Evolutionary conservation across 2,329 filamentous ascomycete species (phyloP).

Genomic region (Colletotrichum sp.): DNA sequence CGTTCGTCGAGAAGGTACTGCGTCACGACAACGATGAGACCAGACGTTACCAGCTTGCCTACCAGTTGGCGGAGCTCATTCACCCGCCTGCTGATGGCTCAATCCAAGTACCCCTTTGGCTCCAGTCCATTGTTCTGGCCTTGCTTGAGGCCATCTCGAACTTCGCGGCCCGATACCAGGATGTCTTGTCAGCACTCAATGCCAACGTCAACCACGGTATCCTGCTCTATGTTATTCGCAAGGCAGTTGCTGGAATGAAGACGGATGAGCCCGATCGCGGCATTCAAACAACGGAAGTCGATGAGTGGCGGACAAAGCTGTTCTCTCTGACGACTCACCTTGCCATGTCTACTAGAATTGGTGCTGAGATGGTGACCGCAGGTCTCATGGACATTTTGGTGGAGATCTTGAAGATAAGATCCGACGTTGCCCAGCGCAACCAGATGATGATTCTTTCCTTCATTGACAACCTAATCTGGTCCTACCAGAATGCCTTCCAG

Average conservation of each 20-base stretch:
- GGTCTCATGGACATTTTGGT: conserved; percentile 90
- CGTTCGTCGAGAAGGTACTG: conserved; percentile 86
- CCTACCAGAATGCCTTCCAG: conserved; percentile 82
- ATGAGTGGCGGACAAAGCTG: conserved; percentile 89
- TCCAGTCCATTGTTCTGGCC: conserved; percentile 83
- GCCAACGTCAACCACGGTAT: conserved; percentile 97
- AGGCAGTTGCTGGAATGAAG: conserved; percentile 84
- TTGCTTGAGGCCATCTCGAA: conserved; percentile 86
- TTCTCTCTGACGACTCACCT: conserved; percentile 88
- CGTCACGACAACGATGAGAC: conserved; percentile 90
- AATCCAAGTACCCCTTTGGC: conserved; percentile 70
- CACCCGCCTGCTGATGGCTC: conserved; percentile 79
- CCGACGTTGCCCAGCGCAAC: conserved; percentile 79
- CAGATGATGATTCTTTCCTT: conserved; percentile 87
- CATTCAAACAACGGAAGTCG: conserved; percentile 68
- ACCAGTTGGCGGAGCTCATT: conserved; percentile 90
- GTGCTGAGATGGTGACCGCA: conserved; percentile 84
- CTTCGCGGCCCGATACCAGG: conserved; percentile 76
- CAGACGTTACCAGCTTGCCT: conserved; percentile 84
- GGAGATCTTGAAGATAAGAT: conserved; percentile 85
- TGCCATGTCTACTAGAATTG: conserved; percentile 75
- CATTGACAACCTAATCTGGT: conserved; percentile 86
- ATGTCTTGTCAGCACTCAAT: conserved; percentile 89
- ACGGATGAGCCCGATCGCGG: conserved; percentile 59
- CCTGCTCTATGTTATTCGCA: conserved; percentile 89